These are phyloP conservation scores for Schizopora paradoxa DNA, from an alignment of 1,284 basidiomycete species.

Conservation along the genomic window DNA sequence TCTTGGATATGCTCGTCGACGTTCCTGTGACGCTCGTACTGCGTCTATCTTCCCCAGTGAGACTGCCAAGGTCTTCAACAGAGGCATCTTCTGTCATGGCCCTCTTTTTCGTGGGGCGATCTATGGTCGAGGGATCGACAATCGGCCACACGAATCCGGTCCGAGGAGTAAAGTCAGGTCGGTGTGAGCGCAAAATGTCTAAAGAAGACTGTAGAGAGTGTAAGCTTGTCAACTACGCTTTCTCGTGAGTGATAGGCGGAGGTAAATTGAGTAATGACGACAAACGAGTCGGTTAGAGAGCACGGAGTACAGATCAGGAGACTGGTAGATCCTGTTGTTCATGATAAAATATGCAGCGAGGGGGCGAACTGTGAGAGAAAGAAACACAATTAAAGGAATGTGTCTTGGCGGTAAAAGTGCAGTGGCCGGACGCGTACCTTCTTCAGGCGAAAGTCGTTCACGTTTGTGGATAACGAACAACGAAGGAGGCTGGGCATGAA, in stretches of 20 bases:
- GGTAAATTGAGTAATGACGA: constrained; percentile 14
- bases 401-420: constrained; percentile 6
- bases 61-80: background rate
- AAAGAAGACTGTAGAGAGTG: constrained; percentile 69
- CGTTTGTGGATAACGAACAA: constrained; percentile 85
- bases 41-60: background rate
- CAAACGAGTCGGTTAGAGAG: constrained; percentile 76
- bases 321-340: constrained; percentile 81
- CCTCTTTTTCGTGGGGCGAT: constrained; percentile 37
- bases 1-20: constrained; percentile 32
- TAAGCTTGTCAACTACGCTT: constrained; percentile 58
- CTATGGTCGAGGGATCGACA: constrained; percentile 46
- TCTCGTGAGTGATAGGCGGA: constrained; percentile 11
- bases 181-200: constrained; percentile 59
- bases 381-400: constrained; percentile 11
- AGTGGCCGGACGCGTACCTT: constrained; percentile 45
- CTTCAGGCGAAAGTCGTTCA: constrained; percentile 70
- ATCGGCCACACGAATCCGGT: constrained; percentile 80
- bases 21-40: constrained; percentile 15
- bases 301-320: constrained; percentile 76
- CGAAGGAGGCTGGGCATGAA: constrained; percentile 69
- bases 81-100: constrained; percentile 27
- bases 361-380: constrained; percentile 49
- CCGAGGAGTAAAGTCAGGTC: constrained; percentile 73
- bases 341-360: constrained; percentile 80